A percentile compares a stretch with the other conserved stretches of the same genome.
phyloP scores from a whole-genome alignment of 148 eudicot species.

The Chenopodium quinoa region DNA sequence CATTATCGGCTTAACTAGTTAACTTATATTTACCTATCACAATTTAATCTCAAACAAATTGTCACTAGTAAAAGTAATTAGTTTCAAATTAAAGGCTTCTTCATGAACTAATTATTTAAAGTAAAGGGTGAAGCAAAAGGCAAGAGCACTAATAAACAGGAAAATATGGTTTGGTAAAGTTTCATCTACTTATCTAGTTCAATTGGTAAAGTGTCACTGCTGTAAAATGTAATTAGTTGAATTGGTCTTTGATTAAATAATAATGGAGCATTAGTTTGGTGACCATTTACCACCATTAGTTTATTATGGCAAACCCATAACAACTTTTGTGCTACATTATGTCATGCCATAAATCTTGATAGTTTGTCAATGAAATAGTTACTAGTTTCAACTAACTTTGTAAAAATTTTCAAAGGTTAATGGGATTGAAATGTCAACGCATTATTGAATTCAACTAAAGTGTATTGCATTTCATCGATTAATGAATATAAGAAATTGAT shows the following conservation, averaged over 20 bases:
- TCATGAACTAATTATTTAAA: neutral
- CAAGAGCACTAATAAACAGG: neutral
- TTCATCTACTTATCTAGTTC: neutral
- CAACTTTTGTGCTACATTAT: neutral
- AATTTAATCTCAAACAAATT: neutral
- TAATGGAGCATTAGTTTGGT: constrained; percentile 3
- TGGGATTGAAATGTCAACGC: neutral
- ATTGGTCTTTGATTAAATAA: neutral
- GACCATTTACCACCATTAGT: neutral
- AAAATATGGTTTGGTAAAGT: constrained; percentile 6
- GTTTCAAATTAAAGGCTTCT: neutral
- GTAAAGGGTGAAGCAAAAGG: neutral
- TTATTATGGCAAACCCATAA: neutral
- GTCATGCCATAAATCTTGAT: neutral
- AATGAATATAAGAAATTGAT: too few species aligned
- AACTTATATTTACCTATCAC: neutral
- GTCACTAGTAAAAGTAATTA: neutral
- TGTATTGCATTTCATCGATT: neutral
- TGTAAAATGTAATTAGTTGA: neutral
- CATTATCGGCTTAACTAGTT: neutral
- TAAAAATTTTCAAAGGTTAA: neutral
- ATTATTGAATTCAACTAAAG: neutral
- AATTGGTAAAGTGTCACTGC: constrained; percentile 14
- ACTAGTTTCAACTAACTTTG: neutral
- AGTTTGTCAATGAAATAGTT: neutral